Evolutionary conservation across 148 eudicot species (phyloP).

Genomic region (Rhododendron kiyosumense): DNA sequence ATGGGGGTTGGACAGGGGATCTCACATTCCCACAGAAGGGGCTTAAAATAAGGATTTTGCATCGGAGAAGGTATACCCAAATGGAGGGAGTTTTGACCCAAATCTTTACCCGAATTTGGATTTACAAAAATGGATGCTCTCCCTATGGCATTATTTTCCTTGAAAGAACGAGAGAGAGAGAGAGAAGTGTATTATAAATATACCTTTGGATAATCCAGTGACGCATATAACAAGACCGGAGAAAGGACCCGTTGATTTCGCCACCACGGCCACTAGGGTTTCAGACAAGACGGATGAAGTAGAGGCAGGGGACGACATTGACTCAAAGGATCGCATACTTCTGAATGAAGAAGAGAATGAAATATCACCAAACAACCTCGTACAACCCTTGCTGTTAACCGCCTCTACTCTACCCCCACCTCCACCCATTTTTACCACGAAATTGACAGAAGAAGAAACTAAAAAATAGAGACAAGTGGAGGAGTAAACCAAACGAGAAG

Average conservation of each 20-base stretch:
- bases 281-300: slow-evolving; percentile 11
- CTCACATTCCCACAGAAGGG: background rate
- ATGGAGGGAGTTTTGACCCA: background rate
- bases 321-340: slow-evolving; percentile 15
- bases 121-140: background rate
- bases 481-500: background rate
- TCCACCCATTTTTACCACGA: slow-evolving; percentile 15
- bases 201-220: slow-evolving; percentile 81
- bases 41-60: background rate
- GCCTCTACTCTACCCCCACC: slow-evolving; percentile 29
- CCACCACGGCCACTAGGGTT: background rate
- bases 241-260: slow-evolving; percentile 36
- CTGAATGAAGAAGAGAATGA: slow-evolving; percentile 21
- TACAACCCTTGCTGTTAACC: slow-evolving; percentile 31
- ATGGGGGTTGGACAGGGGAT: too few species aligned
- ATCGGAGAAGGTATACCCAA: background rate
- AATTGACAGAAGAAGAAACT: background rate
- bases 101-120: background rate
- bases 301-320: slow-evolving; percentile 19
- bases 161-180: background rate
- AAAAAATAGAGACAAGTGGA: background rate
- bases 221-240: slow-evolving; percentile 77
- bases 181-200: background rate
- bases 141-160: background rate
- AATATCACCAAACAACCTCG: slow-evolving; percentile 25